Evolutionary conservation across 2,329 filamentous ascomycete genomes (phyloP), one percentile per base, ranked within the genome.

Genomic region (Claviceps monticola): DNA sequence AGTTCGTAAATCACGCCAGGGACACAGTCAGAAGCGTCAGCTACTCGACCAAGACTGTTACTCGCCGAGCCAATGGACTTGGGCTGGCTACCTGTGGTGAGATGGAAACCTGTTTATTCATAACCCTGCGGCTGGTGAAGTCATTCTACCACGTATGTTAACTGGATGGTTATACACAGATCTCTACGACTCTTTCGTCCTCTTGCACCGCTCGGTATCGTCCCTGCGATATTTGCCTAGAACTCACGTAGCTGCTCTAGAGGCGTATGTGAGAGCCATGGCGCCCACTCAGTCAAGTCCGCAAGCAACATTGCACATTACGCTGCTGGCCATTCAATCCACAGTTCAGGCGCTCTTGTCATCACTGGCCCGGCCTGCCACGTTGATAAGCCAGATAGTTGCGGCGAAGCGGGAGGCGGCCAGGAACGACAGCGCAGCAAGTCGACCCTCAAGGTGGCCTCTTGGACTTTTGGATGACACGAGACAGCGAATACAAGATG

Each of bases 21-120:
- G 91, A 97, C 51, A 90, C 89, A 67, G 83, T 98, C 41, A 83
- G 89, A 49, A 82, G 84, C 56, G 81, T 97, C 54, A 90, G 90
- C 61, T 83, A 85, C 60, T 84, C 87, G 51, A 91, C 86, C 0
- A 87, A 86, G 66, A 88, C 83, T 58, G 80, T 94, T 49, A 83
- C 93, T 41, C 82, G 91, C 53, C 79, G 88, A 52, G 82, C 85
- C 23, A 91, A 93, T 62, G 79, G 79, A 54, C 68, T 91, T 29
- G 81, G 82, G 46, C 80, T 86, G 58, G 79, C 78, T 46, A 68
- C 75, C 39, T 74, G 74, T 37, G 80, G 81, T 83, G 72, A 60
- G 71, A 61, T 34, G 5, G 17, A 9, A 36, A 26, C 7, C 29
- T 34, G 9, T 9, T 34, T 34, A 11, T 34, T 34, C 9, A 34